Base-by-base conservation (phyloP, 75 land plant genomes). In the Sequoia sempervirens region DNA sequence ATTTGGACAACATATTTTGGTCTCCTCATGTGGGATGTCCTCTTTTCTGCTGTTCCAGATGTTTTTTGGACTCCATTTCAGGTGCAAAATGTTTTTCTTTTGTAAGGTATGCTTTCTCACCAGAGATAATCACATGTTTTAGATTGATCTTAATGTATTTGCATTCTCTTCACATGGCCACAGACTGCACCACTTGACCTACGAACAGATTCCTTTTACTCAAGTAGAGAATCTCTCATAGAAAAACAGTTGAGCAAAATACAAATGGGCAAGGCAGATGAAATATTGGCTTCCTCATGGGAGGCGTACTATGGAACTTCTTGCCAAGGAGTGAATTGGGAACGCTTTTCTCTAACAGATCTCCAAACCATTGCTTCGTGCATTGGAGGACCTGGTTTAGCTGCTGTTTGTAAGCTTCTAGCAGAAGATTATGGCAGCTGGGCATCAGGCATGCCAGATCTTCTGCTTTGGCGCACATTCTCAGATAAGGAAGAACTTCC, bases 401-500 rank as follows among this genome's bases (percentile, higher is more conserved):
- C 94, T 30, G 83, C 92, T 36, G 23, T 96, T 5, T 96, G 94
- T 83, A 86, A 92, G n/a, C 92, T 92, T 76, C 84, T 96, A 83
- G 93, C 97, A 54, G 89, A 92, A 78, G 97, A 95, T 84, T 92
- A 96, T 81, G 81, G 90, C 41, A 91, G 91, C 82, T 95, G 93
- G 95, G 87, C 92, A 17, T 89, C 90, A 81, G 99, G 99, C 56
- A 95, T 96, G 99, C 97, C 99, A 41, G 99, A 96, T 85, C 92
- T 96, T 36, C 81, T 96, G 47, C 83, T 96, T 12, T 96, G 99
- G 99, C 94, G 95, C 73, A 78, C 80, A 45, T 88, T 90, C 43
- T 38, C 45, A 26, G 78, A 41, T 83, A 81, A 83, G 28, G 75
- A 79, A 32, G 81, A 37, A 41, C 47, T 45, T 45, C 75, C 70